Evolutionary conservation across 208 protist genomes (phyloP).

Genomic region (Acanthamoeba lenticulata): DNA sequence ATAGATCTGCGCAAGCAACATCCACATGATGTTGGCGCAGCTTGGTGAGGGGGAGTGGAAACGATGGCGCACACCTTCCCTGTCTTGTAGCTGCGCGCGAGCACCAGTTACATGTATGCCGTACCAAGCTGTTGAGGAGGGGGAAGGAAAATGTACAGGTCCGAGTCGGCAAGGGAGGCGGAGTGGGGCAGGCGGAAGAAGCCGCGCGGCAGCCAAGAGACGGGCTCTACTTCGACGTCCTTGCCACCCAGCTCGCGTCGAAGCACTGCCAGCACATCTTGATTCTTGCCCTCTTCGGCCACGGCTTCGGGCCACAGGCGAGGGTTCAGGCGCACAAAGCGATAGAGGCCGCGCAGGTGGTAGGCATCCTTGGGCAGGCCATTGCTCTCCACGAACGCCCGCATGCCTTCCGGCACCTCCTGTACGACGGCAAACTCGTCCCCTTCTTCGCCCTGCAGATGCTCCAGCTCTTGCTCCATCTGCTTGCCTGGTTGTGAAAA

Average conservation of each 20-base stretch:
- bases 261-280: neutral
- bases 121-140: neutral
- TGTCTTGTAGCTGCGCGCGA: neutral
- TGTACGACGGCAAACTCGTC: neutral
- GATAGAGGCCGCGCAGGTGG: constrained; percentile 35
- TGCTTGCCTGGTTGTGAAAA: neutral
- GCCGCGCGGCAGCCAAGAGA: neutral
- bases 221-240: neutral
- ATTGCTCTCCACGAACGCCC: constrained; percentile 72
- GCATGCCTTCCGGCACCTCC: neutral
- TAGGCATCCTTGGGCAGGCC: constrained; percentile 71
- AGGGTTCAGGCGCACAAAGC: constrained; percentile 72
- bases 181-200: constrained; percentile 53
- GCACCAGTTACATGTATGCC: neutral
- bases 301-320: neutral
- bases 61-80: too few relatives aligned
- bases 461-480: too few relatives aligned
- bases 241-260: neutral
- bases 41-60: too few relatives aligned
- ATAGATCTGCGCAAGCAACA: constrained; percentile 78
- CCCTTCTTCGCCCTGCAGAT: neutral
- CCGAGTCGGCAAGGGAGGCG: neutral
- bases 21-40: too few relatives aligned
- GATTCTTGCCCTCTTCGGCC: neutral
- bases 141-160: neutral